phyloP scores from a whole-genome alignment of 768 basidiomycete species.

The Tulasnella sp. region DNA sequence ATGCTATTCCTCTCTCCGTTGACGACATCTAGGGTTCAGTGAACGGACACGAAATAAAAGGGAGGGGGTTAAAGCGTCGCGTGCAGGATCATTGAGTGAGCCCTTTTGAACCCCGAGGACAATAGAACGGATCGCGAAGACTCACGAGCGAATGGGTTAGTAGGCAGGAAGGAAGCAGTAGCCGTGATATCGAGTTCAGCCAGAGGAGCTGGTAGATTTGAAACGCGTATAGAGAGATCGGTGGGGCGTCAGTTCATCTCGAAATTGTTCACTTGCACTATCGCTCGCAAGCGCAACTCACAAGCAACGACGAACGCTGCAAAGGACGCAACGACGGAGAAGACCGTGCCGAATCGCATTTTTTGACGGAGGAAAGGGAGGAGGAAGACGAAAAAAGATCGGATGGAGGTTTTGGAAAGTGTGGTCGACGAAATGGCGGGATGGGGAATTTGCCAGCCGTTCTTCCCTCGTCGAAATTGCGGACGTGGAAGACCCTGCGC shows the following conservation, averaged over 20 bases:
- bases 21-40: constrained; percentile 55
- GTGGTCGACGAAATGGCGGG: constrained; percentile 4
- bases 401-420: neutral
- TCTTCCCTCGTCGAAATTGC: constrained; percentile 15
- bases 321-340: neutral
- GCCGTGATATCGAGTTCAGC: constrained; percentile 50
- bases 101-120: neutral
- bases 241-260: neutral
- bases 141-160: constrained; percentile 74
- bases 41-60: neutral
- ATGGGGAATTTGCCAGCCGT: constrained; percentile 5
- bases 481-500: constrained; percentile 5
- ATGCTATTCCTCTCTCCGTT: constrained; percentile 79
- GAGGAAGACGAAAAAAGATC: neutral
- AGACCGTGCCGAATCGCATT: constrained; percentile 13
- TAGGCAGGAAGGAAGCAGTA: constrained; percentile 60
- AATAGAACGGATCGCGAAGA: constrained; percentile 31
- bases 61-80: neutral
- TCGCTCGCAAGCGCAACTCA: neutral
- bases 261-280: neutral
- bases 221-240: neutral
- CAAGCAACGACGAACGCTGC: constrained; percentile 27
- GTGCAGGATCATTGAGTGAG: constrained; percentile 10
- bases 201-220: constrained; percentile 20
- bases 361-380: neutral